Conservation (phyloP, 1,139 yeast genomes). For the Pichia kudriavzevii region DNA sequence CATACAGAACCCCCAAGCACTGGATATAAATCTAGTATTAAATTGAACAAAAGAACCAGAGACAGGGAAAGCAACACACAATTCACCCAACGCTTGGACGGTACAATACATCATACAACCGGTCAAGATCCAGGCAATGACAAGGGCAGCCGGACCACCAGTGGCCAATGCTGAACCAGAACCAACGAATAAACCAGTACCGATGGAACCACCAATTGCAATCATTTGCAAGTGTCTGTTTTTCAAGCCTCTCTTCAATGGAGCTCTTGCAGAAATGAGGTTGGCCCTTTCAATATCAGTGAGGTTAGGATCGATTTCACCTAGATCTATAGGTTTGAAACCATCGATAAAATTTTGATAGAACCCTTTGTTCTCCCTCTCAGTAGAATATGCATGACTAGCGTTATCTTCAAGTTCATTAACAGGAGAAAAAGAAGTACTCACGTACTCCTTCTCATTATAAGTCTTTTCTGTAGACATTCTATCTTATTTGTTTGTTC, state of each 20-base stretch:
- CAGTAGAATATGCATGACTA: conserved; percentile 3
- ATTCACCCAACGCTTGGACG: conserved; percentile 62
- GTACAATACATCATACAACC: conserved; percentile 53
- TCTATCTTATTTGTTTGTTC: too few relatives aligned
- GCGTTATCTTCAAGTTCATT: conserved; percentile 5
- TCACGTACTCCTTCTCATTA: conserved; percentile 20
- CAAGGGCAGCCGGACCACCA: conserved; percentile 65
- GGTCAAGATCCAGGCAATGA: conserved; percentile 46
- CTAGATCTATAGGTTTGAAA: conserved; percentile 26
- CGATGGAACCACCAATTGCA: conserved; percentile 84
- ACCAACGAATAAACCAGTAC: conserved; percentile 59
- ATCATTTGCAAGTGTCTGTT: conserved; percentile 70
- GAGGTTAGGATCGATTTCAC: conserved; percentile 60
- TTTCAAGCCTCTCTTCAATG: conserved; percentile 57
- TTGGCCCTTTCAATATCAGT: conserved; percentile 65
- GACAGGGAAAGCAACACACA: conserved; percentile 60
- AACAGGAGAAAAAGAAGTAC: conserved; percentile 22
- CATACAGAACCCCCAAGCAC: conserved; percentile 70
- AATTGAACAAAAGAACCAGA: conserved; percentile 67
- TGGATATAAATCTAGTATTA: conserved; percentile 57
- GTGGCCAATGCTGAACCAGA: conserved; percentile 53
- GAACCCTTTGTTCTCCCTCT: conserved; percentile 10
- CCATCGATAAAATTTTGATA: conserved; percentile 24
- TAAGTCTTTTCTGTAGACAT: conserved; percentile 20
- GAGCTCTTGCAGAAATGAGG: conserved; percentile 58